These are phyloP conservation scores for Biscutella auriculata DNA, from an alignment of 441 rosid genomes.

Conservation along the genomic window DNA sequence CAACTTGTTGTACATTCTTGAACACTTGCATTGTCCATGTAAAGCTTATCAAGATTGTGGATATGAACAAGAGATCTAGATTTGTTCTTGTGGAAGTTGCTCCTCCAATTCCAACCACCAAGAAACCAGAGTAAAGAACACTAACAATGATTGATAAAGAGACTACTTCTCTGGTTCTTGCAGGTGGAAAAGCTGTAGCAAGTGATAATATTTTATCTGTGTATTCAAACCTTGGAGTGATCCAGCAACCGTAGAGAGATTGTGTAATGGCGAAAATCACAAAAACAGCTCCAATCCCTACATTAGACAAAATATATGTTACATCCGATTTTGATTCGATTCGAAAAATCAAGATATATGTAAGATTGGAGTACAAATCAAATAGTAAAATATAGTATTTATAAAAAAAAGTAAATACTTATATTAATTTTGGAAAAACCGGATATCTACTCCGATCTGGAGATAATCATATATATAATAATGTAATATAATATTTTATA, in stretches of 20 bases:
- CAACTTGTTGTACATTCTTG: slow-evolving; percentile 46
- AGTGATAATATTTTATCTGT: slow-evolving; percentile 37
- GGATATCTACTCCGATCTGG: too few species aligned
- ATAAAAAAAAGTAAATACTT: too few species aligned
- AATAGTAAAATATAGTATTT: too few species aligned
- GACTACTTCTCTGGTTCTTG: slow-evolving; percentile 25
- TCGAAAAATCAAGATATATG: too few species aligned
- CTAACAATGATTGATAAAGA: slow-evolving; percentile 22
- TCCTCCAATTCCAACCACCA: slow-evolving; percentile 67
- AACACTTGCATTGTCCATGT: slow-evolving; percentile 66
- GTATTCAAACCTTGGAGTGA: slow-evolving; percentile 41
- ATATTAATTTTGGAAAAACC: too few species aligned
- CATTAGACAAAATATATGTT: too few species aligned
- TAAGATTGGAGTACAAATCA: too few species aligned
- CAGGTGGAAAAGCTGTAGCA: slow-evolving; percentile 40
- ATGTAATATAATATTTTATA: too few species aligned
- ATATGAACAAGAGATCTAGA: slow-evolving; percentile 40
- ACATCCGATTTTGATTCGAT: too few species aligned
- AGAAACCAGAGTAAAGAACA: slow-evolving; percentile 35
- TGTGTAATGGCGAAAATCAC: slow-evolving; percentile 38
- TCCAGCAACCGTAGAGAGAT: slow-evolving; percentile 69
- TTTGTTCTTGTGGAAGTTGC: slow-evolving; percentile 49
- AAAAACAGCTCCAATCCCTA: slow-evolving; percentile 33
- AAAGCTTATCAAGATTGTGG: slow-evolving; percentile 43
- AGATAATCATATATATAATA: too few species aligned